A percentile compares a stretch with the other conserved stretches of the same genome.
phyloP scores from a whole-genome alignment of 2,329 filamentous ascomycete species.

The Meredithiella fracta region DNA sequence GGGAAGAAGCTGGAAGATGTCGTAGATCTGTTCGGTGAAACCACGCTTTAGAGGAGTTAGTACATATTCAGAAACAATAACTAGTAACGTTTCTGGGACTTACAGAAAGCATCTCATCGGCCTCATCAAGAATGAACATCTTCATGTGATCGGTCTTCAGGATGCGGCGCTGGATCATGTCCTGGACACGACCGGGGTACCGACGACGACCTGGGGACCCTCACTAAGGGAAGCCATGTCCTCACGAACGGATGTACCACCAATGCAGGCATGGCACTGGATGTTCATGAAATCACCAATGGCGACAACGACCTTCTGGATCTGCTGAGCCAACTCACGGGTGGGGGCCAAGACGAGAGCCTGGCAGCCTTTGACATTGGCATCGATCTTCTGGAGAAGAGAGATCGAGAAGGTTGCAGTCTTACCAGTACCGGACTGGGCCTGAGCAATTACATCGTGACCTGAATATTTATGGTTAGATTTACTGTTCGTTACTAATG shows the following conservation, averaged over 20 bases:
- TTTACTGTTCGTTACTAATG: not conserved
- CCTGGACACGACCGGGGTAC: conserved; percentile 94
- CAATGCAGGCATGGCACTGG: conserved; percentile 98
- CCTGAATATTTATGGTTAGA: conserved; percentile 31
- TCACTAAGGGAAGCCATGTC: conserved; percentile 97
- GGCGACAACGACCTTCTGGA: conserved; percentile 97
- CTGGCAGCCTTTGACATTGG: conserved; percentile 89
- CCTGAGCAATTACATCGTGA: conserved; percentile 98
- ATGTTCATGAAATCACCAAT: conserved; percentile 99
- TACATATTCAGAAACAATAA: not conserved
- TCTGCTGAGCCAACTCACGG: conserved; percentile 96
- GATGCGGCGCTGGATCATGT: conserved; percentile 98
- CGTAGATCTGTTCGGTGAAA: conserved; percentile 99
- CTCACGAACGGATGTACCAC: conserved; percentile 92
- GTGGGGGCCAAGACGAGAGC: conserved; percentile 95
- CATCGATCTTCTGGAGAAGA: conserved; percentile 96
- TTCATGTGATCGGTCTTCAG: conserved; percentile 97
- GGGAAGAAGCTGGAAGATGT: conserved; percentile 97
- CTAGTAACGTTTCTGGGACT: conserved; percentile 20
- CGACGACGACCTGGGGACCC: conserved; percentile 91
- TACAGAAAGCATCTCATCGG: conserved; percentile 95
- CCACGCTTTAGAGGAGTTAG: conserved; percentile 49
- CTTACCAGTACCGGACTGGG: conserved; percentile 99
- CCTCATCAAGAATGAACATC: conserved; percentile 99
- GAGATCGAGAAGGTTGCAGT: conserved; percentile 99